Base-by-base conservation (phyloP, 2,329 filamentous ascomycete species). In the Pseudopyricularia cyperi region DNA sequence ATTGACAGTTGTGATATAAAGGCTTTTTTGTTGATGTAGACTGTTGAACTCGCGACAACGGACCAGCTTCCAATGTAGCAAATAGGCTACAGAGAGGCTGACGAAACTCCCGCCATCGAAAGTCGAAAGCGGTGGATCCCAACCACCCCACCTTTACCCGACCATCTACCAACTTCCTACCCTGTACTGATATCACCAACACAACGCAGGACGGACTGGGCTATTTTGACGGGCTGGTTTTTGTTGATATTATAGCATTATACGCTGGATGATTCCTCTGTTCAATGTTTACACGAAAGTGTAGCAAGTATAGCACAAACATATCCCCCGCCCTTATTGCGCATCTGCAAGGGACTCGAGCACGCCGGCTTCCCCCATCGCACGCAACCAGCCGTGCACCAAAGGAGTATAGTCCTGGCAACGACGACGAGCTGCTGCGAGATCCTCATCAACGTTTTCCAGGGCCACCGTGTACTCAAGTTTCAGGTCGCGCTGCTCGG, bases 371-470 rank as follows among this genome's bases (percentile, higher is more conserved):
- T 49, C 48, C 9, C 33, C 22, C 48, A 49, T 49, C 26, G 34
- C 32, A 22, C 34, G 30, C 30, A 42, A 24, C 82, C 87, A 91
- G 35, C 67, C 71, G 58, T 86, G 80, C 22, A 91, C 73, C 1
- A 81, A 78, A 1, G 80, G 79, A 0, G 79, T 82, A 60, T 86
- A 87, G 60, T 94, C 86, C 60, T 69, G 53, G 80, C 76, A 12
- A 73, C 71, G 2, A 66, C 67, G 37, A 73, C 66, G 14, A 58
- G 58, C 6, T 65, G 63, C 33, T 71, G 57, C 59, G 11, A 44
- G 39, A 44, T 82, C 79, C n/a, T 69, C 67, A 15, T 70, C 63
- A 52, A 79, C 77, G 52, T 70, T 65, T 46, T 61, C 62, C 53
- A 71, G 67, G 17, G 77, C 61, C 1, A 61, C 61, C 22, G 65